Percentiles rank a stretch among this genome's conserved stretches.
Evolutionary conservation across 257 asterid species (phyloP).

Genomic region (Salvia hispanica): DNA sequence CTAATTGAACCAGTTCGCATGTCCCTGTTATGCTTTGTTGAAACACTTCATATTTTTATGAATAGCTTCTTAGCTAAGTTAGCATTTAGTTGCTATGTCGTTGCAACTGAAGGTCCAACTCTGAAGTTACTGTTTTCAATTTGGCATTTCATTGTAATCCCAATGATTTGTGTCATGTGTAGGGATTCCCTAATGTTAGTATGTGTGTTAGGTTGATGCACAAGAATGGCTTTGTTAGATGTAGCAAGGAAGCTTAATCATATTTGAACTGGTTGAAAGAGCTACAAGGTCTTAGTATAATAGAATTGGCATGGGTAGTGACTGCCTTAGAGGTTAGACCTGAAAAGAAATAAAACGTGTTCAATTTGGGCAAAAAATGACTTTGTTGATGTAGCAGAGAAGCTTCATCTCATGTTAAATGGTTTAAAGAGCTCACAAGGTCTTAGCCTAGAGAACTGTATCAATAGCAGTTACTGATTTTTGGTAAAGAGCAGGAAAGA

Average conservation of each 20-base stretch:
- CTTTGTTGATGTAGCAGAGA: constrained; percentile 1
- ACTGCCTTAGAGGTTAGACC: constrained; percentile 22
- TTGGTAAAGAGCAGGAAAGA: not conserved
- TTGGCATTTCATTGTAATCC: constrained; percentile 3
- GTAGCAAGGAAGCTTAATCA: constrained; percentile 12
- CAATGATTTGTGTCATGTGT: constrained; percentile 16
- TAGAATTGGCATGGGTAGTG: constrained; percentile 12
- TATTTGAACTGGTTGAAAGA: not conserved
- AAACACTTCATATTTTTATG: not conserved
- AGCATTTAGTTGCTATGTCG: constrained; percentile 1
- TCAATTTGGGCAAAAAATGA: constrained; percentile 10
- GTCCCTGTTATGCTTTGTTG: not conserved
- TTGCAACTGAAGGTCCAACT: not conserved
- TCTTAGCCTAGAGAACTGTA: constrained; percentile 12
- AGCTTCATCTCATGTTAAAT: not conserved
- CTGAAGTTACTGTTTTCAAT: constrained; percentile 1
- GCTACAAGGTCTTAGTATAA: constrained; percentile 11
- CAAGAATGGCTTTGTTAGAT: not conserved
- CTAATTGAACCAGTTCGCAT: not conserved
- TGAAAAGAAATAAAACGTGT: not conserved
- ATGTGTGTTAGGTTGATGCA: constrained; percentile 3
- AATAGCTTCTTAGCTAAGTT: not conserved
- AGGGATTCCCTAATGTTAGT: constrained; percentile 16
- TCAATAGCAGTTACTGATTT: not conserved
- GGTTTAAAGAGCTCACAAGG: not conserved